Evolutionary conservation across 2,329 filamentous ascomycete genomes (phyloP).

Genomic region (Colletotrichum spinosum): DNA sequence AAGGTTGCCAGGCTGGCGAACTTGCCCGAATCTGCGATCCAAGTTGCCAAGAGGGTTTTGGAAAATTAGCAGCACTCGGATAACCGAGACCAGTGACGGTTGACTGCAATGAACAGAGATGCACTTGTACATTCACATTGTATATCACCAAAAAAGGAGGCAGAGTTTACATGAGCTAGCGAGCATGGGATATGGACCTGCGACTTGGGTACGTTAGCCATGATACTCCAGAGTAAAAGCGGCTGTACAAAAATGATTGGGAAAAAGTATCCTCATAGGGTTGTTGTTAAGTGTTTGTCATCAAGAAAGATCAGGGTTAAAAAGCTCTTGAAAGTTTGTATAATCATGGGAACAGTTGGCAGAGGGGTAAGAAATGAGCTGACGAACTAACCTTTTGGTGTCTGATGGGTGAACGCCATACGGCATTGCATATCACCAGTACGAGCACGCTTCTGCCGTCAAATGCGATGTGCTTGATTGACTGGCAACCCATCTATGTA

Average conservation of each 20-base stretch:
- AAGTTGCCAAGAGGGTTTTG: constrained; percentile 72
- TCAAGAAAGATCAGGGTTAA: constrained; percentile 73
- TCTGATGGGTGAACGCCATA: constrained; percentile 21
- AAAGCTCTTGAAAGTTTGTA: constrained; percentile 71
- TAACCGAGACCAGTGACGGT: too few relatives aligned
- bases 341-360: constrained; percentile 64
- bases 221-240: constrained; percentile 46
- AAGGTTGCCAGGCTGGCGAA: constrained; percentile 94
- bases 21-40: constrained; percentile 78
- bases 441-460: constrained; percentile 38
- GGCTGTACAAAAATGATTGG: constrained; percentile 39
- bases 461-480: constrained; percentile 49
- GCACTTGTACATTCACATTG: constrained; percentile 13
- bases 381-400: constrained; percentile 56
- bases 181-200: constrained; percentile 13
- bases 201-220: constrained; percentile 49
- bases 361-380: constrained; percentile 25
- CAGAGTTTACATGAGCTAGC: constrained; percentile 26
- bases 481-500: constrained; percentile 63
- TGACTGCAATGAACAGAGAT: neutral
- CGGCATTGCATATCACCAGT: constrained; percentile 44
- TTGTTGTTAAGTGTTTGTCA: constrained; percentile 66
- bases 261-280: constrained; percentile 64
- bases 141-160: neutral
- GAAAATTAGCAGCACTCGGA: constrained; percentile 20